Base-by-base conservation (phyloP, 2,329 filamentous ascomycete genomes). In the Aspergillus sp. region DNA sequence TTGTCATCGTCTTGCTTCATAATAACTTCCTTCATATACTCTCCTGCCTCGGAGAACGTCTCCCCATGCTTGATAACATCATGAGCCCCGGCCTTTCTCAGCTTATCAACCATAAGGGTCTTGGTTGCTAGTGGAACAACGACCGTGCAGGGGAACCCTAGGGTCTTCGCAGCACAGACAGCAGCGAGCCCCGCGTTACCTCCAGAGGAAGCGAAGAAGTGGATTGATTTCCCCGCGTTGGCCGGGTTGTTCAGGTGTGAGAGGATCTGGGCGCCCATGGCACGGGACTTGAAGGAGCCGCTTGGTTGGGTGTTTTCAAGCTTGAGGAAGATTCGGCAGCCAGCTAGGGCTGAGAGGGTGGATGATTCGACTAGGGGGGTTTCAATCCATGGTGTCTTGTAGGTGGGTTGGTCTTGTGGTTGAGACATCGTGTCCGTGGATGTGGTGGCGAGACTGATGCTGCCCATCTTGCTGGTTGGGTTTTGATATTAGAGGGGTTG, bases 171-270 rank as follows among this genome's bases (percentile, higher is more conserved):
- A 1, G 91, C 89, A 48, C 86, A 87, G 15, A 90, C 90, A 67
- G 89, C 91, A 1, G 91, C 91, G 4, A 96, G 84, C 1, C 91
- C 91, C 2, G 91, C 91, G 70, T 96, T 96, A 57, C 91, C 91
- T 58, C 90, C 91, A 2, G 86, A 90, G 12, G 88, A 89, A 68
- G 84, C 89, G 78, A 90, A 95, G 81, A 95, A 93, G 77, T 90
- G 89, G 17, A 78, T 69, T 45, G 79, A 76, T 56, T 78, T 76
- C 69, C 71, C 73, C 55, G 65, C 56, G 63, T 75, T 71, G 56
- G 72, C 68, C 27, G 77, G 74, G 46, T 76, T 73, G 56, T 76
- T 66, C 57, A 80, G 71, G 64, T 77, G 72, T 2, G 80, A 78
- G 52, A 87, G 80, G 71, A 91, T 87, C 70, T 90, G 82, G 73